Evolutionary conservation across 225 moss, liverwort and hornwort species (phyloP).

Genomic region (Bryum argenteum): DNA sequence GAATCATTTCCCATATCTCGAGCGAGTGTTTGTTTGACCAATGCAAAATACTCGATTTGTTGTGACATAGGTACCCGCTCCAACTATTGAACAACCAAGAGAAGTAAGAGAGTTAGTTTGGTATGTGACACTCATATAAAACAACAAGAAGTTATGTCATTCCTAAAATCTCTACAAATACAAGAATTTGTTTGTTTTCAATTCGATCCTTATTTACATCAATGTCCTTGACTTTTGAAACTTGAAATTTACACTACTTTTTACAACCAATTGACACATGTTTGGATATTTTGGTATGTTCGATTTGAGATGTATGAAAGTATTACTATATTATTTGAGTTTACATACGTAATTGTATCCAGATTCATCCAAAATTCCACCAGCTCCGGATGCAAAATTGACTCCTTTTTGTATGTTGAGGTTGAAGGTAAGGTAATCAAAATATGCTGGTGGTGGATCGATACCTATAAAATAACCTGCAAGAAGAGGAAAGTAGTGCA

Average conservation of each 20-base stretch:
- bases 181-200: no score
- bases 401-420: constrained; percentile 50
- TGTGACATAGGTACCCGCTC: constrained; percentile 87
- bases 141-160: neutral
- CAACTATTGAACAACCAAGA: constrained; percentile 35
- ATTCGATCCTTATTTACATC: no score
- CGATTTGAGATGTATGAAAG: neutral
- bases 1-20: constrained; percentile 31
- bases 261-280: no score
- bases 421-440: constrained; percentile 56
- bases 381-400: constrained; percentile 81
- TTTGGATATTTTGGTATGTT: no score
- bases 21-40: constrained; percentile 51
- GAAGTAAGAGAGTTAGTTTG: neutral
- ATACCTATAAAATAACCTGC: constrained; percentile 66
- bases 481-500: neutral
- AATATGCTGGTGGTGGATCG: constrained; percentile 76
- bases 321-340: neutral
- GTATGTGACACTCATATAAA: neutral
- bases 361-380: constrained; percentile 80
- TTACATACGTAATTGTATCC: constrained; percentile 71
- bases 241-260: no score
- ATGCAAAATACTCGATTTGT: constrained; percentile 75
- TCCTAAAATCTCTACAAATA: no score
- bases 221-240: no score